Evolutionary conservation across 768 basidiomycete genomes (phyloP).

Genomic region (Suillus paluster): DNA sequence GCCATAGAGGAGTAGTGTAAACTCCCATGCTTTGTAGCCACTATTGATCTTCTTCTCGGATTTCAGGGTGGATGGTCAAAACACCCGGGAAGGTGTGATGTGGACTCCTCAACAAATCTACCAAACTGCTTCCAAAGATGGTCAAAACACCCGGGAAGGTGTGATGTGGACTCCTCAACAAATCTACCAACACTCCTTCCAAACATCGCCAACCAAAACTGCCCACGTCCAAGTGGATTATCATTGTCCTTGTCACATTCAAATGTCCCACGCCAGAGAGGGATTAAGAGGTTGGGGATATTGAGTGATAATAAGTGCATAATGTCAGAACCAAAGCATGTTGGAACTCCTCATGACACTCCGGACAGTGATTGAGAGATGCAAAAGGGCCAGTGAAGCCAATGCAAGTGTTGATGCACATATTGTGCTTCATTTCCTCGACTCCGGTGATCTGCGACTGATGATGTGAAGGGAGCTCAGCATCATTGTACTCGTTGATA

Average conservation of each 20-base stretch:
- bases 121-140: conserved; percentile 31
- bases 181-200: too few species aligned
- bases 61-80: conserved; percentile 45
- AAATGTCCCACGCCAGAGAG: conserved; percentile 28
- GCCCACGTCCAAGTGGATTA: conserved; percentile 21
- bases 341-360: too few species aligned
- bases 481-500: too few species aligned
- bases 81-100: conserved; percentile 28
- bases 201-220: not conserved
- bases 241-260: conserved; percentile 18
- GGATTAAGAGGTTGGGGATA: conserved; percentile 22
- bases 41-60: conserved; percentile 29
- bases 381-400: too few species aligned
- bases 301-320: conserved; percentile 45
- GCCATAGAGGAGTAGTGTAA: conserved; percentile 18
- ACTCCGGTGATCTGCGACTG: too few species aligned
- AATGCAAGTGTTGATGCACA: too few species aligned
- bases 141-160: conserved; percentile 34
- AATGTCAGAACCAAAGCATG: conserved; percentile 37
- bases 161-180: too few species aligned
- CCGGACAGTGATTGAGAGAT: too few species aligned
- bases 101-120: too few species aligned
- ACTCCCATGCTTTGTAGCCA: conserved; percentile 28
- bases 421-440: too few species aligned
- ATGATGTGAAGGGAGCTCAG: too few species aligned